phyloP scores from a whole-genome alignment of 2,329 filamentous ascomycete genomes.

The Arthrobotrys entomopaga region DNA sequence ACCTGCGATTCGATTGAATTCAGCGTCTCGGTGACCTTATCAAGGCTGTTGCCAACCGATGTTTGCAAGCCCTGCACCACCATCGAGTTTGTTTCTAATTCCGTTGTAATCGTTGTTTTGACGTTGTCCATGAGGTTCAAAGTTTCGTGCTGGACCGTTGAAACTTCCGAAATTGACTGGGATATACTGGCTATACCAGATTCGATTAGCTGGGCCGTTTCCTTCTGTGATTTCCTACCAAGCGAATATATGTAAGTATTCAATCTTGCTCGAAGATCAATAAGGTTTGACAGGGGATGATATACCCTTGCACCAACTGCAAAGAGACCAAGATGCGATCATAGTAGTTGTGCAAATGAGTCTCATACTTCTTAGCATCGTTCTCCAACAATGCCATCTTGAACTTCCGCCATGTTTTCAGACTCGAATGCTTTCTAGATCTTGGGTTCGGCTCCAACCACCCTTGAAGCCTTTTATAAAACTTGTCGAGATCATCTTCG shows the following conservation, averaged over 20 bases:
- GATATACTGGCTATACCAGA: conserved; percentile 1
- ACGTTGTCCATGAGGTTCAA: conserved; percentile 3
- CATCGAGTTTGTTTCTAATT: not conserved
- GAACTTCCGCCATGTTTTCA: conserved; percentile 32
- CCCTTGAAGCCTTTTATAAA: conserved; percentile 6
- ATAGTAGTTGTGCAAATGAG: conserved; percentile 7
- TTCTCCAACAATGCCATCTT: conserved; percentile 31
- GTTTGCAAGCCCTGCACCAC: not conserved
- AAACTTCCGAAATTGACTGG: conserved; percentile 2
- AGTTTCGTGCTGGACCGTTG: conserved; percentile 14
- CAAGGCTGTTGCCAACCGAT: not conserved
- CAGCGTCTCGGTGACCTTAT: not conserved
- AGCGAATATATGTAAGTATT: not conserved
- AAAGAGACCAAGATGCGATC: conserved; percentile 14
- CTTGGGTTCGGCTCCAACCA: conserved; percentile 8
- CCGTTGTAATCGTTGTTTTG: not conserved
- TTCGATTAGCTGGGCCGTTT: not conserved
- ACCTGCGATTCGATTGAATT: conserved; percentile 13
- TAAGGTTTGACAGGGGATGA: not conserved
- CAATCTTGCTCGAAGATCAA: not conserved
- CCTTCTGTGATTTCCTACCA: not conserved
- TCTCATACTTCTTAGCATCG: conserved; percentile 15
- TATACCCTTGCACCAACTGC: conserved; percentile 7
- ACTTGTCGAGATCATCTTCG: conserved; percentile 11
- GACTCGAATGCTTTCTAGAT: not conserved